These are phyloP conservation scores for Passiflora organensis DNA, from an alignment of 345 rosid genomes.

Conservation along the genomic window DNA sequence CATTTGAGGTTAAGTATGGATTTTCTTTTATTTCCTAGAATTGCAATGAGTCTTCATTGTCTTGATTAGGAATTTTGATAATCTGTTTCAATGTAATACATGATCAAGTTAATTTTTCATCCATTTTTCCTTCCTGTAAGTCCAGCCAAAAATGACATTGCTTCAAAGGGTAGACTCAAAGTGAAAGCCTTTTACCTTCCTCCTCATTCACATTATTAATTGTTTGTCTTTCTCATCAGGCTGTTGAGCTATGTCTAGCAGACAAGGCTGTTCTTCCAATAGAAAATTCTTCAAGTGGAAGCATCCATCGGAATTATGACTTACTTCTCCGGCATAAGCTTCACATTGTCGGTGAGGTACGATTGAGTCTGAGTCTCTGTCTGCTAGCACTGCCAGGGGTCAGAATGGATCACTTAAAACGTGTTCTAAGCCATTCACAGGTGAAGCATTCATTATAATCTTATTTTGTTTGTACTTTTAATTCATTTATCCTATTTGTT, in stretches of 20 bases:
- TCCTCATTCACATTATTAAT: background rate
- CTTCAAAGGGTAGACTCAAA: too few relatives aligned
- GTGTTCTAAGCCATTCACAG: slow-evolving; percentile 89
- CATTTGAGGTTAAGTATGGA: slow-evolving; percentile 55
- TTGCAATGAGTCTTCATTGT: slow-evolving; percentile 4
- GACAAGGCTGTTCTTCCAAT: slow-evolving; percentile 90
- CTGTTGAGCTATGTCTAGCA: slow-evolving; percentile 90
- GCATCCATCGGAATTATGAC: slow-evolving; percentile 93
- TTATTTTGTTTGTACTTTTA: too few relatives aligned
- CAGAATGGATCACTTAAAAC: slow-evolving; percentile 52
- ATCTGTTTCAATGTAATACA: too few relatives aligned
- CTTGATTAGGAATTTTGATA: background rate
- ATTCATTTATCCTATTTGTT: too few relatives aligned
- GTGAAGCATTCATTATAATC: slow-evolving; percentile 28
- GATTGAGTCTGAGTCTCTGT: slow-evolving; percentile 72
- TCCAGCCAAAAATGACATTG: too few relatives aligned
- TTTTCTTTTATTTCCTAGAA: slow-evolving; percentile 1
- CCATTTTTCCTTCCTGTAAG: too few relatives aligned
- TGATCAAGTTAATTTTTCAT: too few relatives aligned
- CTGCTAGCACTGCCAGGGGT: slow-evolving; percentile 79
- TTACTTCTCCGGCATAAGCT: slow-evolving; percentile 90
- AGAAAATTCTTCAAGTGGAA: slow-evolving; percentile 86
- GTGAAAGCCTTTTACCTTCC: too few relatives aligned
- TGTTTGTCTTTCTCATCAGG: slow-evolving; percentile 40
- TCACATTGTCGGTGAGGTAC: slow-evolving; percentile 91